Conservation (phyloP, 2,329 filamentous ascomycete species). For the Ascosphaera apis region DNA sequence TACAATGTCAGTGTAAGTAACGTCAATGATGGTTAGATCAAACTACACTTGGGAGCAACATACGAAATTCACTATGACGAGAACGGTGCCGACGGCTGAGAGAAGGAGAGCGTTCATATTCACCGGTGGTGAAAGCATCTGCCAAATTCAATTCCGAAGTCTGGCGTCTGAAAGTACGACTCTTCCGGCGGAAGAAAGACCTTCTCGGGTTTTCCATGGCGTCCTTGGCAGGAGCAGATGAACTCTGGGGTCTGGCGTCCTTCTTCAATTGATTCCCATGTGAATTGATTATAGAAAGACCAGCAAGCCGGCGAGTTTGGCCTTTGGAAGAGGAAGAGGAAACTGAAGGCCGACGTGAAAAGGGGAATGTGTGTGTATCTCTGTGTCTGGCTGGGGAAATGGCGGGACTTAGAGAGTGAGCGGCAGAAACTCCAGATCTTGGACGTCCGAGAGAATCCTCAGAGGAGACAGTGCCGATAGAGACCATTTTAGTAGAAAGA, state of each 20-base stretch:
- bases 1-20: constrained; percentile 2
- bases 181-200: constrained; percentile 20
- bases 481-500: not conserved
- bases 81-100: constrained; percentile 13
- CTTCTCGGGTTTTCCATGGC: constrained; percentile 14
- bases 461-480: not conserved
- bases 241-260: not conserved
- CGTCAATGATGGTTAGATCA: not conserved
- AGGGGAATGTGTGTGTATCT: not conserved
- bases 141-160: constrained; percentile 22
- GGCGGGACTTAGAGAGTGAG: not conserved
- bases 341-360: not conserved
- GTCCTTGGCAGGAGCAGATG: not conserved
- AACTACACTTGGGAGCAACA: constrained; percentile 7
- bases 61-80: constrained; percentile 15
- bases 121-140: constrained; percentile 15
- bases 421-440: not conserved
- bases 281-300: not conserved
- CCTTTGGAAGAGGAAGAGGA: not conserved
- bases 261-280: not conserved
- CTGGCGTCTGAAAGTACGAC: constrained; percentile 24
- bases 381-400: not conserved
- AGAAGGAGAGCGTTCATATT: constrained; percentile 12
- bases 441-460: not conserved
- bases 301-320: not conserved